Percentiles rank a stretch among this genome's conserved stretches.
Conservation (phyloP, 1,284 basidiomycete genomes). For the Boletus mariae region DNA sequence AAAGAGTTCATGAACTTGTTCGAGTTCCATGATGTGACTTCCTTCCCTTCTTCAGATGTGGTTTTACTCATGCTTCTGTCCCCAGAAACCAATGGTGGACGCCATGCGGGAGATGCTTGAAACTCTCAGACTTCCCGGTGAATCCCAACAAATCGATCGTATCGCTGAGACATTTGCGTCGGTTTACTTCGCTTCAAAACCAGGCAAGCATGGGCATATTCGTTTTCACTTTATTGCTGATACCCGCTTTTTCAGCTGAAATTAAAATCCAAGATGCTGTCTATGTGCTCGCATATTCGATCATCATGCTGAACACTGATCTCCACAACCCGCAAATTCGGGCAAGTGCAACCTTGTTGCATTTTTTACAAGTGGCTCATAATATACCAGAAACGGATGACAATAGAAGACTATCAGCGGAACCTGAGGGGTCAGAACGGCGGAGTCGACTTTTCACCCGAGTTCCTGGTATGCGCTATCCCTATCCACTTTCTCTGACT, state of each 20-base stretch:
- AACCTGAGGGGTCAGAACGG: constrained; percentile 95
- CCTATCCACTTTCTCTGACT: constrained; percentile 6
- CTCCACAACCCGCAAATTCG: constrained; percentile 94
- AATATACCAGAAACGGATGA: constrained; percentile 82
- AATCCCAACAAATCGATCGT: constrained; percentile 90
- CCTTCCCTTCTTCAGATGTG: constrained; percentile 1
- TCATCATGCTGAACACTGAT: constrained; percentile 99
- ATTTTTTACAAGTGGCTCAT: constrained; percentile 10
- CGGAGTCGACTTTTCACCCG: constrained; percentile 77
- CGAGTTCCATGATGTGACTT: constrained; percentile 83
- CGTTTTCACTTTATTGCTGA: constrained; percentile 6
- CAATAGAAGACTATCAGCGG: constrained; percentile 88
- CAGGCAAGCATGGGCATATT: constrained; percentile 46
- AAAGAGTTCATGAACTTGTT: constrained; percentile 88
- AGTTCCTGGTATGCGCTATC: constrained; percentile 67
- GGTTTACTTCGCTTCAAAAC: constrained; percentile 82
- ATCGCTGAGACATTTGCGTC: constrained; percentile 96
- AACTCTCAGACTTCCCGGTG: constrained; percentile 92
- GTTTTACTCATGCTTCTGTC: constrained; percentile 10
- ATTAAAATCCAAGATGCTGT: constrained; percentile 91
- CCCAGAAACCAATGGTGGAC: constrained; percentile 89
- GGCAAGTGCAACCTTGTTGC: constrained; percentile 42
- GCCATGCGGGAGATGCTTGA: constrained; percentile 95
- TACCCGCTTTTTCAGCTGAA: constrained; percentile 51
- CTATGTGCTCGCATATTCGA: constrained; percentile 92